A percentile compares a stretch with the other conserved stretches of the same genome.
These are phyloP conservation scores for Fremontodendron californicum DNA, from an alignment of 345 rosid genomes.

Conservation along the genomic window DNA sequence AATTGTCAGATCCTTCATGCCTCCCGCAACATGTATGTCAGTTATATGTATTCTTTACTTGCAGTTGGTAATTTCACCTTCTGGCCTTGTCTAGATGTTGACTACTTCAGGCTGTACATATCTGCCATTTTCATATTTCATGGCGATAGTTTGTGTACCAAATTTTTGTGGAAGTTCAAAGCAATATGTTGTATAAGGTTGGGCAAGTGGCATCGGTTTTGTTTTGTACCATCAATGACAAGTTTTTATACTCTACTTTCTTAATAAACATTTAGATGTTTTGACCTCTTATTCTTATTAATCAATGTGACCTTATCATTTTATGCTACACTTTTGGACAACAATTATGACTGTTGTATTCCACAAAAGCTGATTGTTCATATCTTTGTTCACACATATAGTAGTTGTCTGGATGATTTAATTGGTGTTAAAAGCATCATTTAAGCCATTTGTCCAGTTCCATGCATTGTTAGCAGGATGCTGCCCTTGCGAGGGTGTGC, in stretches of 20 bases:
- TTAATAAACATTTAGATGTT: background rate
- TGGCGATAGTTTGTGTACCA: background rate
- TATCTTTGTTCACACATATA: background rate
- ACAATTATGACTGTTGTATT: background rate
- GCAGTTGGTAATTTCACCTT: background rate
- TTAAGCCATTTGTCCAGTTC: background rate
- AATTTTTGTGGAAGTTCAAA: slow-evolving; percentile 1
- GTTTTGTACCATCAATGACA: background rate
- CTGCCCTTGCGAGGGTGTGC: background rate
- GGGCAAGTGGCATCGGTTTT: background rate
- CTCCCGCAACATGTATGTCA: slow-evolving; percentile 57
- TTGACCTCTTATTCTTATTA: background rate
- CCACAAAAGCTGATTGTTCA: background rate
- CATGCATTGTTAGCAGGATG: background rate
- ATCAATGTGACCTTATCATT: background rate
- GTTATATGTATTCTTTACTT: background rate
- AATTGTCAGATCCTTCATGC: slow-evolving; percentile 39
- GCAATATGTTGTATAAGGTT: background rate
- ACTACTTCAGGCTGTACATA: background rate
- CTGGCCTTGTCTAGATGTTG: background rate
- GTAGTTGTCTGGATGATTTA: background rate
- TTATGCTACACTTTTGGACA: background rate
- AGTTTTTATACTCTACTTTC: no score
- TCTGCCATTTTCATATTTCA: background rate
- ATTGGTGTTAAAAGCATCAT: background rate